Evolutionary conservation across 768 basidiomycete species (phyloP).

Genomic region (Serendipita vermifera): DNA sequence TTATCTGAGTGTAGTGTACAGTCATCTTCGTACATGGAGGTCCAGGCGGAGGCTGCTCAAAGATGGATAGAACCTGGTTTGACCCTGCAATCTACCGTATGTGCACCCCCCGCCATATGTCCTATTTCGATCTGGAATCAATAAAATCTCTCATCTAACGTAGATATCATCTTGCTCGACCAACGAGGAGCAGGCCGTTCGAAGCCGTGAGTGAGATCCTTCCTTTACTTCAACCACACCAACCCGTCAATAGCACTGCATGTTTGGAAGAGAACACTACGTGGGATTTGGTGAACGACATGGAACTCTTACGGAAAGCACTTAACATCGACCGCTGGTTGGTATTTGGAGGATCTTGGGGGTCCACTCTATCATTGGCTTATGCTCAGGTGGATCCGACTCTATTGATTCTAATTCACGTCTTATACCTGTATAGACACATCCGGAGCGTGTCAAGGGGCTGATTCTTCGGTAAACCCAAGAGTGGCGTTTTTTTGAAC

Average conservation of each 20-base stretch:
- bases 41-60: conserved; percentile 64
- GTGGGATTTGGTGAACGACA: conserved; percentile 84
- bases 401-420: background rate
- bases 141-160: conserved; percentile 1
- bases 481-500: background rate
- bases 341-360: conserved; percentile 93
- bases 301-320: conserved; percentile 67
- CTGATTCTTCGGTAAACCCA: conserved; percentile 42
- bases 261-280: conserved; percentile 80
- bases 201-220: conserved; percentile 45
- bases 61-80: conserved; percentile 64
- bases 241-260: conserved; percentile 39
- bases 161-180: conserved; percentile 73
- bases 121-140: background rate
- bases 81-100: conserved; percentile 78
- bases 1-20: no score
- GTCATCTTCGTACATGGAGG: conserved; percentile 79
- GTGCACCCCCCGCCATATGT: conserved; percentile 3
- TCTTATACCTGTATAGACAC: conserved; percentile 32
- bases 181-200: conserved; percentile 84
- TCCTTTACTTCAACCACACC: background rate
- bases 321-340: conserved; percentile 79
- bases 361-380: conserved; percentile 72
- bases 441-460: conserved; percentile 68
- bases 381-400: conserved; percentile 57